phyloP scores from a whole-genome alignment of 352 stramenopile genomes.

The Phytophthora foliorum region DNA sequence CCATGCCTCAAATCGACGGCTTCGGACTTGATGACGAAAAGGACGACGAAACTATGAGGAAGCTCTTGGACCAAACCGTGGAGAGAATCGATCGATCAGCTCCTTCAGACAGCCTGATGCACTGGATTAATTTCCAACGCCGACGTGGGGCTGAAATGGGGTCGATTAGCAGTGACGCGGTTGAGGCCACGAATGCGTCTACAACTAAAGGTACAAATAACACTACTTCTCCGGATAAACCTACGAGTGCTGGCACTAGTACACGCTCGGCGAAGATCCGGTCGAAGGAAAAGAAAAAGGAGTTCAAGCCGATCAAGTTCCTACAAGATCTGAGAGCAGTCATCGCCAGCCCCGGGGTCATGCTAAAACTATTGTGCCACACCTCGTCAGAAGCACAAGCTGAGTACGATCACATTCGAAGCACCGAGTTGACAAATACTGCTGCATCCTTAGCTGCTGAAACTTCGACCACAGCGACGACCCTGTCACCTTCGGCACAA shows the following conservation, averaged over 20 bases:
- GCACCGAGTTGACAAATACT: constrained; percentile 41
- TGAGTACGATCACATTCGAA: constrained; percentile 65
- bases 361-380: constrained; percentile 84
- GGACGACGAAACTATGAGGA: constrained; percentile 49
- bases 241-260: constrained; percentile 10
- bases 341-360: constrained; percentile 65
- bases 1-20: constrained; percentile 55
- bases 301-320: constrained; percentile 71
- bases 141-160: constrained; percentile 51
- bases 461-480: constrained; percentile 65
- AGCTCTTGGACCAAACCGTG: constrained; percentile 41
- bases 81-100: constrained; percentile 53
- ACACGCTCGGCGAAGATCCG: constrained; percentile 32
- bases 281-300: constrained; percentile 74
- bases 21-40: constrained; percentile 52
- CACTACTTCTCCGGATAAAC: constrained; percentile 12
- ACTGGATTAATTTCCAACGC: constrained; percentile 80
- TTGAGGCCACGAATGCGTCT: background rate
- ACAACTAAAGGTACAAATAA: background rate
- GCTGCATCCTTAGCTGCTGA: constrained; percentile 43
- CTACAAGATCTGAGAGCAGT: constrained; percentile 65
- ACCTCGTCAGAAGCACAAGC: constrained; percentile 54
- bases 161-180: constrained; percentile 6
- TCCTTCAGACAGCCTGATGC: constrained; percentile 67
- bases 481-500: constrained; percentile 58